phyloP scores from a whole-genome alignment of 257 asterid genomes.

The Lithospermum erythrorhizon region DNA sequence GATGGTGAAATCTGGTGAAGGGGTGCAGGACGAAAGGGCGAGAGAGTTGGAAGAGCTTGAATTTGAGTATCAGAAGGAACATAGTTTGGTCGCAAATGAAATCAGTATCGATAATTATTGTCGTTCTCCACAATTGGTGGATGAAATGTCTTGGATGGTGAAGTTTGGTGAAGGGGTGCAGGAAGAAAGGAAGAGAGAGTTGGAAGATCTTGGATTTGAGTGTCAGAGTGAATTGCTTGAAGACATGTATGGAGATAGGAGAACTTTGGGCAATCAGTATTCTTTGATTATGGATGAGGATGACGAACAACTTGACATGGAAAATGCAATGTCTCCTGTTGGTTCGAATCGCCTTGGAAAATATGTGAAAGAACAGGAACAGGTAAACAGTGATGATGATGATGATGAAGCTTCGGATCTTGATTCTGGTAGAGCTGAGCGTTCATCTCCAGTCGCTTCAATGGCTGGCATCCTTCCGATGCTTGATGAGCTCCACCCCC shows the following conservation, averaged over 20 bases:
- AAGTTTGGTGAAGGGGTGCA: conserved; percentile 25
- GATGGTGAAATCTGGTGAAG: conserved; percentile 23
- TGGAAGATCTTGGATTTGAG: conserved; percentile 1
- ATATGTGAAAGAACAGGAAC: conserved; percentile 25
- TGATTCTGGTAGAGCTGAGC: conserved; percentile 65
- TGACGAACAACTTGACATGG: conserved; percentile 33
- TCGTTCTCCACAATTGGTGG: too few species aligned
- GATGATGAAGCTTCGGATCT: conserved; percentile 43
- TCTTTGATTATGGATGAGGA: background rate
- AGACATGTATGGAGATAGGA: conserved; percentile 19
- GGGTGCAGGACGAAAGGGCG: conserved; percentile 18
- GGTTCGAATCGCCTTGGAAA: conserved; percentile 47
- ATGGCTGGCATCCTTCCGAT: conserved; percentile 80
- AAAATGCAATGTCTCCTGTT: conserved; percentile 46
- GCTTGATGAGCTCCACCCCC: conserved; percentile 87
- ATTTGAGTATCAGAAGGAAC: conserved; percentile 6
- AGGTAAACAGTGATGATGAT: conserved; percentile 11
- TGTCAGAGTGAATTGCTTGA: conserved; percentile 21
- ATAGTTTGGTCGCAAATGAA: too few species aligned
- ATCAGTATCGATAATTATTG: too few species aligned
- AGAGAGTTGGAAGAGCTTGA: conserved; percentile 6
- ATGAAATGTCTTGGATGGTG: conserved; percentile 13
- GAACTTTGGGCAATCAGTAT: background rate
- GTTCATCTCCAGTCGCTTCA: conserved; percentile 87
- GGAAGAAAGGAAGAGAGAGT: conserved; percentile 13